Evolutionary conservation across 2,329 filamentous ascomycete species (phyloP), one percentile per base, ranked within the genome.

Genomic region (Chaetothyriales sp.): DNA sequence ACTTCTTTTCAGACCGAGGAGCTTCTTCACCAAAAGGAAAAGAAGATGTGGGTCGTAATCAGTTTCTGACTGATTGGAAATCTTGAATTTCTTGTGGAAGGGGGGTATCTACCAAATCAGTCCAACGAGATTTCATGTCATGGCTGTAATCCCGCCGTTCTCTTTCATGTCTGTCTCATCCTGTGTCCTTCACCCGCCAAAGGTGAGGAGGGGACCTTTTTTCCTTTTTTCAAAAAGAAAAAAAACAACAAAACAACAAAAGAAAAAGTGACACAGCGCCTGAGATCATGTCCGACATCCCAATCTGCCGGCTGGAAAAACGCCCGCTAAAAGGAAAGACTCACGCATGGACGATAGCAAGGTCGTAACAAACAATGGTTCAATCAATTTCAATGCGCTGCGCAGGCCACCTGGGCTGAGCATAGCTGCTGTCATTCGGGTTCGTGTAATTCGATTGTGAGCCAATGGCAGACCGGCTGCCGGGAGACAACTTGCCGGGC

Each of bases 351-450:
- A 32, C n/a, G 7, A 39, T 9, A 32, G 28, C 28, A 32, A 15
- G 10, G 32, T 15, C 10, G 32, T 5, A 39, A 39, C 5, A 15
- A 15, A 15, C 15, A 15, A 39, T 5, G 8, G 32, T 39, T 39
- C 15, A 39, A 39, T 39, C 32, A 48, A 58, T 58, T 43, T 58
- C 56, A 51, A 58, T 58, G 44, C 56, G 46, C 36, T 45, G 50
- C n/a, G 47, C 49, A 18, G 51, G 50, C 22, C 52, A 52, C 8
- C 46, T 18, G 7, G 54, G 51, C 10, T 51, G 43, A 36, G 26
- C 47, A 12, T 44, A 48, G 9, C 49, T 47, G 12, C 48, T 49
- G 39, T 48, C 48, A 52, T 55, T 56, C 26, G 56, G 52, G 3
- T 52, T 58, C 19, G 56, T 53, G 46, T 58, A 58, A 39, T 39